A percentile compares a stretch with the other conserved stretches of the same genome.
Evolutionary conservation across 1,284 basidiomycete genomes (phyloP).

Genomic region (Puccinia sorghi): DNA sequence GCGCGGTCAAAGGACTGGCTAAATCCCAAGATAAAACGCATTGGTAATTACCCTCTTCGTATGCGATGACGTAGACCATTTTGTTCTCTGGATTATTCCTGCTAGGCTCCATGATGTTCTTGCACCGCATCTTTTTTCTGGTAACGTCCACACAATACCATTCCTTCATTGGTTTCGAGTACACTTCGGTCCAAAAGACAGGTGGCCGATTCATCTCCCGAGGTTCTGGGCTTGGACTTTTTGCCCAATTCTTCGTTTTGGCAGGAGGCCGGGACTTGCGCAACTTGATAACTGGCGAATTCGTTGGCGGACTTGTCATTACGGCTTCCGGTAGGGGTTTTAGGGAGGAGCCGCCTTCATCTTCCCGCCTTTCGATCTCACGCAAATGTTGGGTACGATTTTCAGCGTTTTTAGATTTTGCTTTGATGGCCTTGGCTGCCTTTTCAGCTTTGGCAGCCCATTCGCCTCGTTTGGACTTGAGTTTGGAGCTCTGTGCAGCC

Average conservation of each 20-base stretch:
- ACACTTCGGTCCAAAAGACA: slow-evolving; percentile 96
- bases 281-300: slow-evolving; percentile 35
- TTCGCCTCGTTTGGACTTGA: slow-evolving; percentile 33
- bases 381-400: not conserved
- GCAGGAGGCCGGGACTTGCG: slow-evolving; percentile 32
- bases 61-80: slow-evolving; percentile 88
- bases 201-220: slow-evolving; percentile 65
- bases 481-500: slow-evolving; percentile 18
- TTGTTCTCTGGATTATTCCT: slow-evolving; percentile 67
- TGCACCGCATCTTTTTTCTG: slow-evolving; percentile 71
- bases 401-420: slow-evolving; percentile 10
- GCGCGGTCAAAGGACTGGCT: not conserved
- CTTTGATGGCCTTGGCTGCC: slow-evolving; percentile 23
- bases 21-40: not conserved
- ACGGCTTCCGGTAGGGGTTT: not conserved
- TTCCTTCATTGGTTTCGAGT: slow-evolving; percentile 81
- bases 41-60: slow-evolving; percentile 68
- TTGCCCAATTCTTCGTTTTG: slow-evolving; percentile 43
- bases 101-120: slow-evolving; percentile 74
- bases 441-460: slow-evolving; percentile 36
- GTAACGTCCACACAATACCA: slow-evolving; percentile 95
- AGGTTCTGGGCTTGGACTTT: slow-evolving; percentile 44
- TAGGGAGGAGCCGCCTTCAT: not conserved
- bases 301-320: not conserved
- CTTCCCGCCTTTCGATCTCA: not conserved